Percentiles rank a stretch among this genome's conserved stretches.
Evolutionary conservation across 2,329 filamentous ascomycete genomes (phyloP).

Genomic region (Monilinia aucupariae): DNA sequence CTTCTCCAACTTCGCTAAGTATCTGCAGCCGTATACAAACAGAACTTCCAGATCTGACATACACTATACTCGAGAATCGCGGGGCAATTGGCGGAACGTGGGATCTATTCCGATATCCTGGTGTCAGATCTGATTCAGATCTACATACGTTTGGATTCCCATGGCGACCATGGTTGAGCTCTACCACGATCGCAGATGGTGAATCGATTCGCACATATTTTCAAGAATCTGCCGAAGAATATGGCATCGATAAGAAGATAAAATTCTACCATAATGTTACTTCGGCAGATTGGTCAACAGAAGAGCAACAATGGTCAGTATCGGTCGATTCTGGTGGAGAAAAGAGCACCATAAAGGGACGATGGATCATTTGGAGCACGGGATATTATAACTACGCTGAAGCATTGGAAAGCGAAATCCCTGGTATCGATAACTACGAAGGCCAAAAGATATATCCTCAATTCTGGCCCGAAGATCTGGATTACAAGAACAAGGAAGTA

Average conservation of each 20-base stretch:
- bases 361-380: slow-evolving; percentile 54
- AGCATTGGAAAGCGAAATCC: slow-evolving; percentile 49
- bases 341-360: slow-evolving; percentile 34
- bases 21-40: slow-evolving; percentile 49
- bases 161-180: slow-evolving; percentile 62
- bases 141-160: slow-evolving; percentile 59
- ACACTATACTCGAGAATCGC: slow-evolving; percentile 64
- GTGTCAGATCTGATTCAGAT: slow-evolving; percentile 61
- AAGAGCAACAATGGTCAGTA: slow-evolving; percentile 50
- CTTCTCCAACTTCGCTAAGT: neutral
- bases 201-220: slow-evolving; percentile 51
- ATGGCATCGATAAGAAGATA: slow-evolving; percentile 52
- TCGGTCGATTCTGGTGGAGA: slow-evolving; percentile 37
- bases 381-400: slow-evolving; percentile 61
- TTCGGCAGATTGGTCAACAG: slow-evolving; percentile 49
- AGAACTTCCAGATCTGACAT: slow-evolving; percentile 48
- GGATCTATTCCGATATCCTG: slow-evolving; percentile 72
- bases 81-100: slow-evolving; percentile 68
- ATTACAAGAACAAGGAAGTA: slow-evolving; percentile 53
- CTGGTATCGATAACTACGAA: slow-evolving; percentile 54
- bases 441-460: slow-evolving; percentile 62
- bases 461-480: slow-evolving; percentile 64
- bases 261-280: slow-evolving; percentile 46
- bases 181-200: slow-evolving; percentile 47
- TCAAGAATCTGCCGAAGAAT: slow-evolving; percentile 43